Evolutionary conservation across 768 basidiomycete species (phyloP).

Genomic region (Rhizopogon vinicolor): DNA sequence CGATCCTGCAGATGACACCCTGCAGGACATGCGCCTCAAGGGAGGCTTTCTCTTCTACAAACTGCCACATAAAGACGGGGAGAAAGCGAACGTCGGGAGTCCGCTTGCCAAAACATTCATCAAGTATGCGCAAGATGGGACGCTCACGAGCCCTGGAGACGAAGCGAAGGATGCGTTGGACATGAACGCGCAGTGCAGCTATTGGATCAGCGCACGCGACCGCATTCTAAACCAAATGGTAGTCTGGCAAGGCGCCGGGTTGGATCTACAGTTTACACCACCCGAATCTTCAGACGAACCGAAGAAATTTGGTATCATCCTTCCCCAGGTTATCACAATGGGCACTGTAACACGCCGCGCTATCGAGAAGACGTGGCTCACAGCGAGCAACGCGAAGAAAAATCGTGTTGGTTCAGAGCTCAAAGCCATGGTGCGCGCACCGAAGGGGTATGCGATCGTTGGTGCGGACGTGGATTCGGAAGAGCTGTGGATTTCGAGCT

Average conservation of each 20-base stretch:
- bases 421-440: slow-evolving; percentile 96
- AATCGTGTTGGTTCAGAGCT: slow-evolving; percentile 98
- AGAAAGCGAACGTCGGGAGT: slow-evolving; percentile 91
- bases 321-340: slow-evolving; percentile 97
- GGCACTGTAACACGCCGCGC: slow-evolving; percentile 97
- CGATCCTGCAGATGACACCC: slow-evolving; percentile 53
- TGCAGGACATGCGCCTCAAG: slow-evolving; percentile 45
- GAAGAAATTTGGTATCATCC: slow-evolving; percentile 81
- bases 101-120: slow-evolving; percentile 89
- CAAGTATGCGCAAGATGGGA: slow-evolving; percentile 83
- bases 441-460: slow-evolving; percentile 89
- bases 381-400: slow-evolving; percentile 96
- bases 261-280: slow-evolving; percentile 47
- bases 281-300: slow-evolving; percentile 13
- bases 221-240: slow-evolving; percentile 92
- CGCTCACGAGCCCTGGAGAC: slow-evolving; percentile 73
- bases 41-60: slow-evolving; percentile 75
- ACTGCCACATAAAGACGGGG: slow-evolving; percentile 94
- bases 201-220: slow-evolving; percentile 95
- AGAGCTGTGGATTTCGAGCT: slow-evolving; percentile 98
- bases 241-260: slow-evolving; percentile 62
- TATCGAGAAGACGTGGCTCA: slow-evolving; percentile 97
- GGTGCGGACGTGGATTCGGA: slow-evolving; percentile 99
- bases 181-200: slow-evolving; percentile 92
- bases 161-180: slow-evolving; percentile 83